Percentiles rank a stretch among this genome's conserved stretches.
These are phyloP conservation scores for Sanghuangporus weigelae DNA, from an alignment of 1,284 basidiomycete genomes.

Conservation along the genomic window DNA sequence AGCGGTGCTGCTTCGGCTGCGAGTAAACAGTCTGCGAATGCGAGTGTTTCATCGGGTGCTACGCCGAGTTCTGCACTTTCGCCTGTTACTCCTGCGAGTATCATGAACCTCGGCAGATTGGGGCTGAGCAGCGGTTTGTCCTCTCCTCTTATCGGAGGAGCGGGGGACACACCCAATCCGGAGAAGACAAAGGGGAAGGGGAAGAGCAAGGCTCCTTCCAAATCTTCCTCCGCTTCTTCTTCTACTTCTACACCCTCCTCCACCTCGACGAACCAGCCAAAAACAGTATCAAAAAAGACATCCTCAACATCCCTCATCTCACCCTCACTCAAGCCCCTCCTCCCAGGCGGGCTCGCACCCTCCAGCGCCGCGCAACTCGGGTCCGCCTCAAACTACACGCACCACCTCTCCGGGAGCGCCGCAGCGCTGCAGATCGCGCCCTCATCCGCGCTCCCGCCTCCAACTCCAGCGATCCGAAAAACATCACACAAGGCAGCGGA, in stretches of 20 bases:
- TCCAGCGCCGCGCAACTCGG: conserved; percentile 23
- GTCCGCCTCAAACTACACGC: conserved; percentile 22
- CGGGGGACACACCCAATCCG: conserved; percentile 18
- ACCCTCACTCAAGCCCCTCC: conserved; percentile 58
- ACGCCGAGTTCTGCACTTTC: conserved; percentile 36
- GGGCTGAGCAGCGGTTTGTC: conserved; percentile 43
- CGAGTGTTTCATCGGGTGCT: conserved; percentile 1
- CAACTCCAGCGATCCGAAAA: conserved; percentile 51
- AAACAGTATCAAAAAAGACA: conserved; percentile 26
- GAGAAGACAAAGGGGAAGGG: conserved; percentile 23
- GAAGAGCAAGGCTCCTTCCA: conserved; percentile 27
- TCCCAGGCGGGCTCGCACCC: conserved; percentile 43
- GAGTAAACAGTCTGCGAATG: not conserved
- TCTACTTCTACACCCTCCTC: not conserved
- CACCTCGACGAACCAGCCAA: not conserved
- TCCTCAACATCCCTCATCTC: conserved; percentile 32
- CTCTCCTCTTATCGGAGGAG: conserved; percentile 22
- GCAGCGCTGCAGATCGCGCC: conserved; percentile 22
- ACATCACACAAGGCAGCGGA: conserved; percentile 97
- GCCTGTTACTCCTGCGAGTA: conserved; percentile 81
- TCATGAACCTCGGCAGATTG: conserved; percentile 76
- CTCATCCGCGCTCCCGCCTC: conserved; percentile 25
- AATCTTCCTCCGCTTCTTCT: conserved; percentile 18
- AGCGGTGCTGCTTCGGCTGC: not conserved
- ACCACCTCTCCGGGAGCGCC: conserved; percentile 21